Conservation (phyloP, 2,329 filamentous ascomycete species). For the Malbranchea cinnamomea region DNA sequence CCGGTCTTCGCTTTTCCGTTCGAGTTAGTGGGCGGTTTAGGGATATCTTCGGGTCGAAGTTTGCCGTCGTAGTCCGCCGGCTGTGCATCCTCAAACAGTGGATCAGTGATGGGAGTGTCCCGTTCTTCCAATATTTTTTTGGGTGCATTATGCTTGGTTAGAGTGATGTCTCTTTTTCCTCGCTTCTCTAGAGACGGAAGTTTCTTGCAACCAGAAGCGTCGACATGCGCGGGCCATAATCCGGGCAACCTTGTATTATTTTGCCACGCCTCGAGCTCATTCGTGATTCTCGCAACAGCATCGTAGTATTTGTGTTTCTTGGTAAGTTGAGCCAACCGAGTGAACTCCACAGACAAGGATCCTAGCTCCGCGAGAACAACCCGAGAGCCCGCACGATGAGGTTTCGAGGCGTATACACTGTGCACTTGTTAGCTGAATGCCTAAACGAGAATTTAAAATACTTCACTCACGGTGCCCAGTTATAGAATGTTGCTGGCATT, state of each 20-base stretch:
- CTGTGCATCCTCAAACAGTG: slow-evolving; percentile 15
- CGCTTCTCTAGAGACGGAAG: slow-evolving; percentile 11
- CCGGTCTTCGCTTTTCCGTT: slow-evolving; percentile 5
- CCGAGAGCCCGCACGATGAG: slow-evolving; percentile 14
- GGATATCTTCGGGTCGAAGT: no score
- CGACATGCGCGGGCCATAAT: slow-evolving; percentile 39
- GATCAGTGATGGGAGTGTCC: slow-evolving; percentile 1
- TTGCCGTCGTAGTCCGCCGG: slow-evolving; percentile 16
- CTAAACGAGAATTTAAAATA: slow-evolving; percentile 10
- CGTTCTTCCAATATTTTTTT: slow-evolving; percentile 2
- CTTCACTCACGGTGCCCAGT: slow-evolving; percentile 52
- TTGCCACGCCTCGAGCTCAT: slow-evolving; percentile 21
- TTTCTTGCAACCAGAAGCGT: slow-evolving; percentile 63
- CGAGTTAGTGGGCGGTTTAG: slow-evolving; percentile 2
- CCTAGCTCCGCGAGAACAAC: slow-evolving; percentile 23
- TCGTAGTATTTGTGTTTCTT: slow-evolving; percentile 24
- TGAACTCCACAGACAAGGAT: slow-evolving; percentile 27
- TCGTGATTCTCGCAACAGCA: slow-evolving; percentile 22
- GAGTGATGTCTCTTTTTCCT: slow-evolving; percentile 16
- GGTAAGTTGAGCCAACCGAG: slow-evolving; percentile 26
- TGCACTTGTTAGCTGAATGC: slow-evolving; percentile 54
- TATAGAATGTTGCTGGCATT: slow-evolving; percentile 36
- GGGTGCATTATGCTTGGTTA: slow-evolving; percentile 3
- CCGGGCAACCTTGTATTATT: slow-evolving; percentile 23
- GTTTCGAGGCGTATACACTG: slow-evolving; percentile 33